phyloP scores from a whole-genome alignment of 306 rosid genomes.

The Begonia loranthoides region DNA sequence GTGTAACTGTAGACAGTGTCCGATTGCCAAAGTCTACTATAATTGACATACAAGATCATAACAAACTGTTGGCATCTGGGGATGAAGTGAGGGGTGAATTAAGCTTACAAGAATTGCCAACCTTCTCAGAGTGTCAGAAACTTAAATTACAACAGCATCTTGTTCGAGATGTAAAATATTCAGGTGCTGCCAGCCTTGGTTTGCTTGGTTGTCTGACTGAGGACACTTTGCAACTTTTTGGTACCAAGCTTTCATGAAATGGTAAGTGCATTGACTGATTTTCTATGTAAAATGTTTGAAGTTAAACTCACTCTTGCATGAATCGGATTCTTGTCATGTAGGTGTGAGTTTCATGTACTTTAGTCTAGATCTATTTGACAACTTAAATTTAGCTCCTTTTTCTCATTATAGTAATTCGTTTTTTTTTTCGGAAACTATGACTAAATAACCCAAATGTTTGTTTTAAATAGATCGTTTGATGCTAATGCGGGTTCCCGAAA shows the following conservation, averaged over 20 bases:
- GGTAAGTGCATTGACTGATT: conserved; percentile 1
- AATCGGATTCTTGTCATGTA: too few relatives aligned
- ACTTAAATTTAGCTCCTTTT: too few relatives aligned
- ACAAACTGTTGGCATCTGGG: conserved; percentile 45
- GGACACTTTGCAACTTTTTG: conserved; percentile 46
- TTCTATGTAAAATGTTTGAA: background rate
- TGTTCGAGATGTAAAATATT: conserved; percentile 59
- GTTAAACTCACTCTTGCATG: too few relatives aligned
- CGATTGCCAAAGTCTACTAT: conserved; percentile 55
- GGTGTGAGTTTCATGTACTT: too few relatives aligned
- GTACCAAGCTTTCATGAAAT: conserved; percentile 19
- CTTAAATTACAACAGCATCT: conserved; percentile 33
- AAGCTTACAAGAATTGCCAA: conserved; percentile 65
- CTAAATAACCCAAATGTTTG: too few relatives aligned
- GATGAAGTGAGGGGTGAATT: conserved; percentile 43
- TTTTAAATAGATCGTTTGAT: too few relatives aligned
- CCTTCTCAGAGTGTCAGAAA: conserved; percentile 44
- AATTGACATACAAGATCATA: conserved; percentile 22
- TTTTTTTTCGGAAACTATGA: too few relatives aligned
- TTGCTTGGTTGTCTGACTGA: conserved; percentile 53
- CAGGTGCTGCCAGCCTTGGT: conserved; percentile 25
- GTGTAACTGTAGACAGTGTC: conserved; percentile 40
- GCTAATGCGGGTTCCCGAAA: too few relatives aligned
- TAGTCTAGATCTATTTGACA: too few relatives aligned
- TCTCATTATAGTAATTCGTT: too few relatives aligned